Evolutionary conservation across 768 basidiomycete genomes (phyloP).

Genomic region (Candolleomyces efflorescens): DNA sequence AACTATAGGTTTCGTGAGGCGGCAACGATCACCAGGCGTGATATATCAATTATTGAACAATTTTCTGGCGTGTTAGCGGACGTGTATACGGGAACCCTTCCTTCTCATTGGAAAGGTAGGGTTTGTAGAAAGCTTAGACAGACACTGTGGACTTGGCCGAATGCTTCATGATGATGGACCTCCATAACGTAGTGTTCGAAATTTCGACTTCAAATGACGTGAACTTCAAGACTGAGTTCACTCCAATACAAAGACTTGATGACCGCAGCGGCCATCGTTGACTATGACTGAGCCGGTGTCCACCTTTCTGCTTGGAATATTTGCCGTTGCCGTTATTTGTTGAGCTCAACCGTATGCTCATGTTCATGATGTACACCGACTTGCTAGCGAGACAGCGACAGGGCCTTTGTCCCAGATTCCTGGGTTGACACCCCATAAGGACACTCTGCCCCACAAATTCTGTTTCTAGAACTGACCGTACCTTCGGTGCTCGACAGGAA

Average conservation of each 20-base stretch:
- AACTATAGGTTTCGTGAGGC: background rate
- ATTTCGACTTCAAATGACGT: no score
- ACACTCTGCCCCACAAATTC: conserved; percentile 1
- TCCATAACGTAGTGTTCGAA: no score
- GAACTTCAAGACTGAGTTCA: no score
- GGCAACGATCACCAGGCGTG: conserved; percentile 1
- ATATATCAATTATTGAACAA: background rate
- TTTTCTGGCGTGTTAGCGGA: background rate
- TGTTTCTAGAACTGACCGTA: background rate
- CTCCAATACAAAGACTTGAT: no score
- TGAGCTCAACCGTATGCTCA: background rate
- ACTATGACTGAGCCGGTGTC: no score
- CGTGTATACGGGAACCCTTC: background rate
- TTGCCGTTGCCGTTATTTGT: background rate
- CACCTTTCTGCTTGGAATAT: no score
- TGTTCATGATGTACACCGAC: background rate
- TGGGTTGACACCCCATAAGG: background rate
- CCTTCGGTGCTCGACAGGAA: background rate
- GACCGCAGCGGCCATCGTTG: no score
- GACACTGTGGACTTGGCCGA: background rate
- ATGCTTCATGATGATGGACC: no score
- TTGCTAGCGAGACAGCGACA: background rate
- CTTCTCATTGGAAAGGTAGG: background rate
- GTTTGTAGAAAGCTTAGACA: no score
- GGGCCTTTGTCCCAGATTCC: background rate